phyloP scores from a whole-genome alignment of 2,329 filamentous ascomycete species.

The Claviceps quebecensis region DNA sequence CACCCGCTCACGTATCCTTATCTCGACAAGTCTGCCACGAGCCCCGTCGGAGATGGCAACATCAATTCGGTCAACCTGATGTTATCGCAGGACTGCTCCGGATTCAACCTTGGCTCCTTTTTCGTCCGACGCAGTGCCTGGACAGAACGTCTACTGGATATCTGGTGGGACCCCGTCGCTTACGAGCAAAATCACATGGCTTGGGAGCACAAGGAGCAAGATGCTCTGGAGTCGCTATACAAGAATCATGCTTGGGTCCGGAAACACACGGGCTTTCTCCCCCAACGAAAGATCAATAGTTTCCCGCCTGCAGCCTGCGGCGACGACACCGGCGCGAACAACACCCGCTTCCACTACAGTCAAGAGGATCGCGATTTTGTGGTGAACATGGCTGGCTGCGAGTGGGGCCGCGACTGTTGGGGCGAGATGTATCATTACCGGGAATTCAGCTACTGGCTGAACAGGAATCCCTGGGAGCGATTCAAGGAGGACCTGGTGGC shows the following conservation, averaged over 20 bases:
- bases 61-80: conserved; percentile 72
- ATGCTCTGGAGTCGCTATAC: conserved; percentile 87
- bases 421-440: conserved; percentile 94
- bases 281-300: conserved; percentile 85
- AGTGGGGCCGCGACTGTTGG: conserved; percentile 96
- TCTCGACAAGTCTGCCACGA: conserved; percentile 62
- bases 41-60: conserved; percentile 62
- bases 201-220: conserved; percentile 98
- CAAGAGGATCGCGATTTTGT: conserved; percentile 78
- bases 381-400: conserved; percentile 97
- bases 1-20: conserved; percentile 65
- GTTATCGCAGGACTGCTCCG: conserved; percentile 82
- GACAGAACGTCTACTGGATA: conserved; percentile 81
- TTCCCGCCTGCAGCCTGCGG: conserved; percentile 85
- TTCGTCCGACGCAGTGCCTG: conserved; percentile 75
- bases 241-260: conserved; percentile 84
- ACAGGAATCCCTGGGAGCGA: conserved; percentile 67
- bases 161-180: conserved; percentile 96
- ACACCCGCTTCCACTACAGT: conserved; percentile 73
- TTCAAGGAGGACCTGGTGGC: conserved; percentile 55
- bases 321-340: conserved; percentile 47
- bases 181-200: conserved; percentile 99
- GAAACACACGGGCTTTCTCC: conserved; percentile 74
- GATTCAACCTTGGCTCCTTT: conserved; percentile 95
- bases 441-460: conserved; percentile 78